Conservation (phyloP, 1,284 basidiomycete species). For the Trichosporon faecale region DNA sequence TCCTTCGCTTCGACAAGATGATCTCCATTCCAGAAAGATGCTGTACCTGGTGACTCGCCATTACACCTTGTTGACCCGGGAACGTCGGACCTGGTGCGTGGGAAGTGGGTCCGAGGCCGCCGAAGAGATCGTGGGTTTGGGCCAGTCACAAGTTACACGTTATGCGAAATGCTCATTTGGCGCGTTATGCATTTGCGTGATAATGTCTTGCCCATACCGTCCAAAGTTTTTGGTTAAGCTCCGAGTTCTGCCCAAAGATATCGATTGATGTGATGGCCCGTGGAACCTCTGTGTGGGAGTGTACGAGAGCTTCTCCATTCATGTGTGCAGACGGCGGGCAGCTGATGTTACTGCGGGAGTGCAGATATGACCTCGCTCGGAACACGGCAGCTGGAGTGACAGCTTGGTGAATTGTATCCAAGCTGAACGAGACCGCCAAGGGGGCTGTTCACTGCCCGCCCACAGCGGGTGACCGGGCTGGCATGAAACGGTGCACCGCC, state of each 20-base stretch:
- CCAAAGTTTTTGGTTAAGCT: neutral
- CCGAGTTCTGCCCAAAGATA: neutral
- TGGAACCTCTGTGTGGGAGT: neutral
- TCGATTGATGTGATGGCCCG: neutral
- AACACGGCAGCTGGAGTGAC: neutral
- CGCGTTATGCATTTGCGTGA: slow-evolving; percentile 2
- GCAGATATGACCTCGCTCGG: neutral
- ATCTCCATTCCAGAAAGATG: neutral
- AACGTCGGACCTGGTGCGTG: neutral
- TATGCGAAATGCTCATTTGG: neutral
- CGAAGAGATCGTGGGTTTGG: neutral
- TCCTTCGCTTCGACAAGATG: neutral
- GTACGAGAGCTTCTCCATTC: neutral
- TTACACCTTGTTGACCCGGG: neutral
- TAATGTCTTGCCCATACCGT: neutral
- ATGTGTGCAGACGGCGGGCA: neutral
- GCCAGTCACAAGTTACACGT: neutral
- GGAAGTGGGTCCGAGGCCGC: neutral
- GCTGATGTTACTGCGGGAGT: neutral
- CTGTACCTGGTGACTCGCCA: neutral
- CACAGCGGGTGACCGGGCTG: neutral
- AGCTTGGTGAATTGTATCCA: neutral
- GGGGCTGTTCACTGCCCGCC: neutral
- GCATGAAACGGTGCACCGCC: neutral
- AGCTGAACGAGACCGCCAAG: neutral